Evolutionary conservation across 306 rosid species (phyloP).

Genomic region (Quercus rubra): DNA sequence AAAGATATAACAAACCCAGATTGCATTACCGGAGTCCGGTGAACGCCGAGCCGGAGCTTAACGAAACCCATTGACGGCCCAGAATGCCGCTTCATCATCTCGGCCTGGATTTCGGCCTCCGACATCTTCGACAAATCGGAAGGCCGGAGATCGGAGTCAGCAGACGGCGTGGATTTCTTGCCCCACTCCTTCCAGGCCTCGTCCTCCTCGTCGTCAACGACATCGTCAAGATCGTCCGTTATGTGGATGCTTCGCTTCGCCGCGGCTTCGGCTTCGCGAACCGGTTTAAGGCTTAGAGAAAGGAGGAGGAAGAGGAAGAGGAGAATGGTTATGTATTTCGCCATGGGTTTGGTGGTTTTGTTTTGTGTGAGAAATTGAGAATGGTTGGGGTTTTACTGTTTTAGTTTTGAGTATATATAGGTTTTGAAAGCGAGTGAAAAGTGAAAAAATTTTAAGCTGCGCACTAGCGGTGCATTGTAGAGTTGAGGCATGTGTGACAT

Average conservation of each 20-base stretch:
- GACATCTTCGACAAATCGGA: conserved; percentile 61
- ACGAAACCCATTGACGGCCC: conserved; percentile 80
- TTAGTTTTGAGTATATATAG: background rate
- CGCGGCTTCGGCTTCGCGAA: conserved; percentile 41
- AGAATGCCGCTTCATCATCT: conserved; percentile 61
- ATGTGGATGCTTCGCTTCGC: conserved; percentile 63
- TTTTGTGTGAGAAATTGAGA: background rate
- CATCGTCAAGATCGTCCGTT: conserved; percentile 85
- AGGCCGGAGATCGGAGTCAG: conserved; percentile 34
- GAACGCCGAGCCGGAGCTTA: conserved; percentile 71
- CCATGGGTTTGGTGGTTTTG: conserved; percentile 11
- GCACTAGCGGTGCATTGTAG: background rate
- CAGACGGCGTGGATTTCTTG: conserved; percentile 48
- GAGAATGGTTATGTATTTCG: conserved; percentile 11
- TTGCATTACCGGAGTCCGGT: conserved; percentile 49
- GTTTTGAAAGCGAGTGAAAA: background rate
- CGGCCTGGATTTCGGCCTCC: conserved; percentile 66
- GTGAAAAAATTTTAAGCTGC: background rate
- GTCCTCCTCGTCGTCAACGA: conserved; percentile 86
- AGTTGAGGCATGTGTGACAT: background rate
- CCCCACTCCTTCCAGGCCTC: conserved; percentile 90
- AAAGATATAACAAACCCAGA: background rate
- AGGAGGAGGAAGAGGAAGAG: conserved; percentile 25
- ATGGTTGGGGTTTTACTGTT: no score
- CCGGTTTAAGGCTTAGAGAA: conserved; percentile 15